Base-by-base conservation (phyloP, 1,284 basidiomycete species). In the Microbotryum intermedium region DNA sequence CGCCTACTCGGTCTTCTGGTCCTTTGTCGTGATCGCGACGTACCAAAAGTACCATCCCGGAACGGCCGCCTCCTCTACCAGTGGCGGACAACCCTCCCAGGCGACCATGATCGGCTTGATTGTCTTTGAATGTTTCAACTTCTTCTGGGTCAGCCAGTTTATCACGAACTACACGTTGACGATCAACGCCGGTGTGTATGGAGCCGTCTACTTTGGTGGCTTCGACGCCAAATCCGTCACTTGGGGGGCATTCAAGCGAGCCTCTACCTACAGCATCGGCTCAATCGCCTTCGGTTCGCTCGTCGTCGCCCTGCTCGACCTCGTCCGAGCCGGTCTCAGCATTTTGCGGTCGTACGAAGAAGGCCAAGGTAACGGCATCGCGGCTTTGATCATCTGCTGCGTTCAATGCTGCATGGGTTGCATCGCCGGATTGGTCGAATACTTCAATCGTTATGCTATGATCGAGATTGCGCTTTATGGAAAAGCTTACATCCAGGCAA, bases 251-350 rank as follows among this genome's bases (percentile, higher is more conserved):
- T 87, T 94, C 72, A 79, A 80, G 43, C 83, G 90, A 28, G 86
- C 88, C n/a, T 86, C 85, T 18, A 90, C 89, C 0, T 77, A 86
- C 56, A 91, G 88, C 1, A 80, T 95, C 30, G 91, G 90, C 7
- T 90, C 87, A 0, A 90, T 94, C 69, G 88, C 88, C 6, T 91
- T 93, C 71, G 90, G 90, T 6, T 88, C 86, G 3, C 77, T 94
- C 69, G 88, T 94, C 64, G 90, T 94, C 49, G 90, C 91, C 0
- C 72, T 94, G 30, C 78, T 94, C 50, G 90, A 94, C 69, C 72
- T 91, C 6, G 68, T 92, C 49, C 78, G 83, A 50, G 78, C 90
- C 59, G 71, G 89, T 46, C 72, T 93, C 52, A 82, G 84, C 57
- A 76, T 82, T 23, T 75, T 84, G 16, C 79, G 84, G 67, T 82